Conservation (phyloP, 2,329 filamentous ascomycete species). For the Apiospora pterosperma region DNA sequence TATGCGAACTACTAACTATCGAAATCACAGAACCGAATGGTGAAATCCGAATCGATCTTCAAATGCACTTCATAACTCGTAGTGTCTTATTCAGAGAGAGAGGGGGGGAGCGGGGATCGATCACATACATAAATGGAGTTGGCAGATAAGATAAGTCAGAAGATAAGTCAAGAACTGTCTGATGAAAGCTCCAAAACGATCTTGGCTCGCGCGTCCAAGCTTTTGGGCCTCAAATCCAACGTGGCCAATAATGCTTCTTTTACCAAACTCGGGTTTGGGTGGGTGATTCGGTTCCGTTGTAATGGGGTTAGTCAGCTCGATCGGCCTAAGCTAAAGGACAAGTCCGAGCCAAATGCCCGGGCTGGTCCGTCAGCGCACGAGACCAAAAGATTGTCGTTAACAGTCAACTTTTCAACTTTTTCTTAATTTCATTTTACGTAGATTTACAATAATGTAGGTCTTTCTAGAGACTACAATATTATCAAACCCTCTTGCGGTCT, state of each 20-base stretch:
- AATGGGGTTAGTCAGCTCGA: constrained; percentile 1
- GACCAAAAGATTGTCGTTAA: not conserved
- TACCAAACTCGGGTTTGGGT: not conserved
- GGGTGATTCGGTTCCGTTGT: not conserved
- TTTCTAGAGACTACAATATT: not conserved
- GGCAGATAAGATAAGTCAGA: not conserved
- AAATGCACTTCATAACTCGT: not conserved
- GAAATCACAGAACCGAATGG: not conserved
- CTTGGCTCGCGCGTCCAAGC: not conserved
- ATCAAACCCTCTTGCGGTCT: not conserved
- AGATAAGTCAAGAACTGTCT: too few relatives aligned
- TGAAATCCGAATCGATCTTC: not conserved
- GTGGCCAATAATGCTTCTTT: not conserved
- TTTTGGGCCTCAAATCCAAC: not conserved
- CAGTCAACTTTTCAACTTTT: not conserved
- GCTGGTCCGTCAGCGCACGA: not conserved
- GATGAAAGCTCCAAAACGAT: not conserved
- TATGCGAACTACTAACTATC: not conserved
- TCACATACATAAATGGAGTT: not conserved
- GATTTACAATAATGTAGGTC: not conserved
- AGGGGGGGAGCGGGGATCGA: not conserved
- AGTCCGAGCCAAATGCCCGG: not conserved
- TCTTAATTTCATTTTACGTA: not conserved
- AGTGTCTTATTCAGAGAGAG: not conserved
- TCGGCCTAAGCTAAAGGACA: not conserved